Evolutionary conservation across 2,329 filamentous ascomycete genomes (phyloP), one percentile per base, ranked within the genome.

Genomic region (Elsinoe arachidis): DNA sequence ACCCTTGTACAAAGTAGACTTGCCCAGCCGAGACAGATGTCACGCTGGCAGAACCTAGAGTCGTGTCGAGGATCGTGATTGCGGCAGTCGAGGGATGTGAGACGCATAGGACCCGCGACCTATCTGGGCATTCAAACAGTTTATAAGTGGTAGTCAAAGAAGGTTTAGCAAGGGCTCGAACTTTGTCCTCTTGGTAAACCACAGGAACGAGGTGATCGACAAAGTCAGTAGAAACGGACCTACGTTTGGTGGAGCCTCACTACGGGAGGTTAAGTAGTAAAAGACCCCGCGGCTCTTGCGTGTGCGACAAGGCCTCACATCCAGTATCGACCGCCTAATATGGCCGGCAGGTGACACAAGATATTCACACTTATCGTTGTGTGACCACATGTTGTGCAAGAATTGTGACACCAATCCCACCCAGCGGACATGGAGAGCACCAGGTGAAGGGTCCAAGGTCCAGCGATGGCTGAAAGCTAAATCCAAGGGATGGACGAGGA

Each of bases 11-110:
- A 15, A 23, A 46, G 23, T 6, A 55, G 38, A 30, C 2, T 35
- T 30, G 54, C 54, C 53, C 53, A 56, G 17, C 39, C 39, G 21
- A 49, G 43, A 37, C 54, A 56, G n/a, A 23, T 37, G 6, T 37
- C 37, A 26, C 21, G 9, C 39, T 56, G 54, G 43, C 54, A 49
- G 19, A 47, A 49, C 41, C 54, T 37, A 15, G 21, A 46, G 41
- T 56, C 43, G 39, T 46, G 54, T 37, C 39, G 39, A 35, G 43
- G 54, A 43, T 56, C 54, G 33, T 38, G 49, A 39, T 39, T 14
- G 33, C 33, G 35, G 49, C 49, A 53, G 34, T 23, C 19, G 11
- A 39, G 49, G 19, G 3, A 3, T 35, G 17, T 7, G 15, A 53
- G n/a, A 53, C 11, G 34, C 33, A 39, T 53, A 19, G 30, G 33